Conservation (phyloP, 768 basidiomycete genomes). For the Russula vinacea region DNA sequence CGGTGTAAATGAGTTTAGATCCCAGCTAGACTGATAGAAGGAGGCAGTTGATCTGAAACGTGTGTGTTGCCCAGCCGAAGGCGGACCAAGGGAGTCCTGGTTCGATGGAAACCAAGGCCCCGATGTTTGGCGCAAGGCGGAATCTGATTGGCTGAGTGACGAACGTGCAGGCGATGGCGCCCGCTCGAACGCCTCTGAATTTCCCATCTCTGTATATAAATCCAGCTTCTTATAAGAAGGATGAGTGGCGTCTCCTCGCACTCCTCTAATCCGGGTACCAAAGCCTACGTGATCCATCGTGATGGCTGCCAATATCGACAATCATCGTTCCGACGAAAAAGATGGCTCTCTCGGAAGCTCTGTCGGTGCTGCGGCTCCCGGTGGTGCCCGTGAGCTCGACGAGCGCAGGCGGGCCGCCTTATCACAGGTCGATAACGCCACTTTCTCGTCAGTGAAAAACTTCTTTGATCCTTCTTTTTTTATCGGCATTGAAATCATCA, state of each 20-base stretch:
- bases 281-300: background rate
- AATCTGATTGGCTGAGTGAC: constrained; percentile 4
- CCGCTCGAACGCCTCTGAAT: background rate
- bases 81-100: background rate
- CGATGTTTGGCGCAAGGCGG: background rate
- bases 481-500: background rate
- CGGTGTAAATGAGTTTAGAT: background rate
- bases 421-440: constrained; percentile 82
- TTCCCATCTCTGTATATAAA: constrained; percentile 7
- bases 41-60: background rate
- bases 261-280: background rate
- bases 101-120: background rate
- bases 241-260: background rate
- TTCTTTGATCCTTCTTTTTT: background rate
- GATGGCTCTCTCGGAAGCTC: constrained; percentile 14
- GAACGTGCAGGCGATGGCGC: constrained; percentile 25
- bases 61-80: background rate
- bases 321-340: constrained; percentile 14
- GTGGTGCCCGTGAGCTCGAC: constrained; percentile 43
- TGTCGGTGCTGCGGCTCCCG: background rate
- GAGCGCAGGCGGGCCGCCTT: constrained; percentile 77
- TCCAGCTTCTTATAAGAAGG: background rate
- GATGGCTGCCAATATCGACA: constrained; percentile 16
- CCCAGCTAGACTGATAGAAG: background rate
- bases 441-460: constrained; percentile 60